Evolutionary conservation across 805 yeast species (phyloP).

Genomic region (Wickerhamomyces queroliae): DNA sequence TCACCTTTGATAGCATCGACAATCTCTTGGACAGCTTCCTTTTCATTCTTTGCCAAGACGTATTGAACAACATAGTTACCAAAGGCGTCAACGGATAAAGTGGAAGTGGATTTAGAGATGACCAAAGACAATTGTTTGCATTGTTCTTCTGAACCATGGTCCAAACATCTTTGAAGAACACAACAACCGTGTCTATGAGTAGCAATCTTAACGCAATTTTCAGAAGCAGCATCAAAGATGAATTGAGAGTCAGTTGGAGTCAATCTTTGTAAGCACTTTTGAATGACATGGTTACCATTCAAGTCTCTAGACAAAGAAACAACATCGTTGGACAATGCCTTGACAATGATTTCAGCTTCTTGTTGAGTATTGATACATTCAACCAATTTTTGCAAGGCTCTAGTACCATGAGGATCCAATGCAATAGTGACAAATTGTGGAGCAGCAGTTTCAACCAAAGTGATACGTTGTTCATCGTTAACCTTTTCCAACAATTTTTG

Average conservation of each 20-base stretch:
- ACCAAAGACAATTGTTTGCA: conserved; percentile 58
- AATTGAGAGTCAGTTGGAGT: conserved; percentile 70
- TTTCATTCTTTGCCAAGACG: conserved; percentile 48
- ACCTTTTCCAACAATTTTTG: conserved; percentile 86
- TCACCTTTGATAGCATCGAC: conserved; percentile 27
- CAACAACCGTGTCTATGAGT: conserved; percentile 98
- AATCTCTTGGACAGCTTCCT: conserved; percentile 26
- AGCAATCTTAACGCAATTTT: conserved; percentile 73
- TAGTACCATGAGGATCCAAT: conserved; percentile 90
- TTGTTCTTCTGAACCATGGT: conserved; percentile 74
- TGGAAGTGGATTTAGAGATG: conserved; percentile 64
- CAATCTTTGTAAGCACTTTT: conserved; percentile 79
- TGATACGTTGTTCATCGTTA: conserved; percentile 59
- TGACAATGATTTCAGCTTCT: conserved; percentile 62
- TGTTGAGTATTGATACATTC: conserved; percentile 71
- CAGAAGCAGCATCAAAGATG: conserved; percentile 79
- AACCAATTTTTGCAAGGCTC: conserved; percentile 89
- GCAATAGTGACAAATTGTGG: conserved; percentile 76
- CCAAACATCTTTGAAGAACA: conserved; percentile 91
- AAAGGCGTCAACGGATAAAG: conserved; percentile 82
- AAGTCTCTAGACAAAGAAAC: conserved; percentile 80
- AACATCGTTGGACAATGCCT: conserved; percentile 60
- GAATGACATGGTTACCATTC: conserved; percentile 96
- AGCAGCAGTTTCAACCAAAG: conserved; percentile 64
- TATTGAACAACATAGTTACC: conserved; percentile 97